phyloP scores from a whole-genome alignment of 2,329 filamentous ascomycete genomes.

The Paecilomyces variotii region DNA sequence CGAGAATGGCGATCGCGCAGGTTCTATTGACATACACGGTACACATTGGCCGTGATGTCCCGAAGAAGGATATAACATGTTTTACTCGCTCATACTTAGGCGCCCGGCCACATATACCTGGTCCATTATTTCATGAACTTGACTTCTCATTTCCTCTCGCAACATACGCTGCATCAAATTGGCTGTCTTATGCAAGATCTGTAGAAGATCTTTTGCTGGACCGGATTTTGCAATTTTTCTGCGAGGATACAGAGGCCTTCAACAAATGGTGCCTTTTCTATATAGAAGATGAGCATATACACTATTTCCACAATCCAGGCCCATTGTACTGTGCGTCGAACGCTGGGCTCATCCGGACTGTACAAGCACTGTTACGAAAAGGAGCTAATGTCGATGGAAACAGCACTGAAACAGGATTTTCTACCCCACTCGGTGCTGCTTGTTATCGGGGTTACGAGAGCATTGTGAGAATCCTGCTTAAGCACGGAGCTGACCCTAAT shows the following conservation, averaged over 20 bases:
- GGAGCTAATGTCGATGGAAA: too few relatives aligned
- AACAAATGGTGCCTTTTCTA: slow-evolving; percentile 4
- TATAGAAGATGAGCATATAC: not conserved
- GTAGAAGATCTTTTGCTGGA: slow-evolving; percentile 5
- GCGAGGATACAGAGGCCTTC: slow-evolving; percentile 3
- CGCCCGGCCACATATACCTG: too few relatives aligned
- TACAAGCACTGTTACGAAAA: not conserved
- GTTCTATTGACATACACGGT: slow-evolving; percentile 10
- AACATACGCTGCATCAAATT: slow-evolving; percentile 9
- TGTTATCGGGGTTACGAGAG: not conserved
- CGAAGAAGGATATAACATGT: not conserved
- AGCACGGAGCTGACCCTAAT: not conserved
- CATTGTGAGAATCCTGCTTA: not conserved
- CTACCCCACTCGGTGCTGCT: not conserved
- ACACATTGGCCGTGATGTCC: slow-evolving; percentile 2
- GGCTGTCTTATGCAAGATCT: slow-evolving; percentile 8
- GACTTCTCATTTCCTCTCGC: slow-evolving; percentile 7
- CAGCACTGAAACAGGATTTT: too few relatives aligned
- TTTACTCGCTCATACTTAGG: too few relatives aligned
- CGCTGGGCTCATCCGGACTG: slow-evolving; percentile 4
- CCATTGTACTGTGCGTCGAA: slow-evolving; percentile 9
- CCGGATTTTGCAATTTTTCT: slow-evolving; percentile 8
- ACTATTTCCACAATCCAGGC: not conserved
- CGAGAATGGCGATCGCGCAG: slow-evolving; percentile 3
- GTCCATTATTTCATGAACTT: not conserved